Evolutionary conservation across 176 grass and related monocot species (phyloP).

Genomic region (Paspalum notatum): DNA sequence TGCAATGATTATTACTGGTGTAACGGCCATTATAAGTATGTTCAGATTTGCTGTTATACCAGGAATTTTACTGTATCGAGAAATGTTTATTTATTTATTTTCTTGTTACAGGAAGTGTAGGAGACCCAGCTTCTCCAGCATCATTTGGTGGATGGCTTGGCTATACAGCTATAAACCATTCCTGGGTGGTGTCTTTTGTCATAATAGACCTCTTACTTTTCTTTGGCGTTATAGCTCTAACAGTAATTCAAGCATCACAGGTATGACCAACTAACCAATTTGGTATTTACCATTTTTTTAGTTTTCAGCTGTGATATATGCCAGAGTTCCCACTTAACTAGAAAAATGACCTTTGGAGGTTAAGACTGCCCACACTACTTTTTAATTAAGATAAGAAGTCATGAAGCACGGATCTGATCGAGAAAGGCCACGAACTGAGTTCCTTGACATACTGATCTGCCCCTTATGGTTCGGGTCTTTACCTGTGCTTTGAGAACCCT

Average conservation of each 20-base stretch:
- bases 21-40: slow-evolving; percentile 75
- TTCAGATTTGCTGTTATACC: slow-evolving; percentile 33
- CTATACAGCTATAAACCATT: slow-evolving; percentile 78
- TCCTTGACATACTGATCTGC: too few species aligned
- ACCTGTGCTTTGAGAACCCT: too few species aligned
- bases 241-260: slow-evolving; percentile 91
- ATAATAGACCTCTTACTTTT: slow-evolving; percentile 87
- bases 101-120: slow-evolving; percentile 61
- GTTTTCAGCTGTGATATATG: slow-evolving; percentile 16
- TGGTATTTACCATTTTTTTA: slow-evolving; percentile 2
- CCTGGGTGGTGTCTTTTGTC: slow-evolving; percentile 80
- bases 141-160: slow-evolving; percentile 89
- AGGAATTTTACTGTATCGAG: slow-evolving; percentile 7
- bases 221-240: slow-evolving; percentile 85
- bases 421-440: too few species aligned
- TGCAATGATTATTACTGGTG: slow-evolving; percentile 96
- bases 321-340: not conserved
- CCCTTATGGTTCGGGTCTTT: too few species aligned
- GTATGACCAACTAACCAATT: slow-evolving; percentile 36
- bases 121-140: slow-evolving; percentile 70
- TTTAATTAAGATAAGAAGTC: too few species aligned
- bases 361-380: too few species aligned
- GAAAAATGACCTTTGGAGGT: too few species aligned
- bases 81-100: slow-evolving; percentile 21
- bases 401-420: too few species aligned